A percentile compares a stretch with the other conserved stretches of the same genome.
Conservation (phyloP, 2,329 filamentous ascomycete species). For the Monosporascus sp. region DNA sequence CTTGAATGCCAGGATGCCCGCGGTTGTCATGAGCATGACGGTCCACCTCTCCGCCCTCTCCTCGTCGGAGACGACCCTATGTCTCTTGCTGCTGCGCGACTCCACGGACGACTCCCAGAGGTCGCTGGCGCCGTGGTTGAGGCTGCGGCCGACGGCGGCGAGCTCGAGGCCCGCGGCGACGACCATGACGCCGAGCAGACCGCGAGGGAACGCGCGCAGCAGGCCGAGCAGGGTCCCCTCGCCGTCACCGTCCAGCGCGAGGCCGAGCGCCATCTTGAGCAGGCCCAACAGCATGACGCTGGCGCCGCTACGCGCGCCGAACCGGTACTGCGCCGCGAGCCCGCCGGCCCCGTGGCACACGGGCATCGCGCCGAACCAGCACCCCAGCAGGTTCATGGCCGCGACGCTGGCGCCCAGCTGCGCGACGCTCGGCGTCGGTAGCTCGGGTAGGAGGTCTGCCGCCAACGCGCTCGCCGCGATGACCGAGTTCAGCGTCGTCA, state of each 20-base stretch:
- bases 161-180: conserved; percentile 85
- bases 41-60: conserved; percentile 76
- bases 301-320: conserved; percentile 83
- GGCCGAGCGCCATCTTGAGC: conserved; percentile 70
- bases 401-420: conserved; percentile 77
- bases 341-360: conserved; percentile 91
- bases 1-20: conserved; percentile 75
- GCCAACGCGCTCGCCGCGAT: conserved; percentile 81
- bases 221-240: conserved; percentile 67
- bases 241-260: conserved; percentile 55
- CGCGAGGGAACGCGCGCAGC: conserved; percentile 67
- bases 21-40: conserved; percentile 85
- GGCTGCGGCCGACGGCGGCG: conserved; percentile 74
- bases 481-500: conserved; percentile 89
- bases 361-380: conserved; percentile 94
- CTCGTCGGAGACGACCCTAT: conserved; percentile 55
- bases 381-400: conserved; percentile 76
- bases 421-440: conserved; percentile 66
- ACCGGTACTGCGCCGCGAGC: conserved; percentile 83
- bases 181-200: conserved; percentile 81
- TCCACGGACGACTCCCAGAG: conserved; percentile 51
- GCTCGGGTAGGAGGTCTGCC: conserved; percentile 66
- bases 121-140: conserved; percentile 67
- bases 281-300: conserved; percentile 75
- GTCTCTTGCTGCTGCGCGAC: conserved; percentile 36